Conservation (phyloP, 352 stramenopile genomes). For the Phytophthora meadii region DNA sequence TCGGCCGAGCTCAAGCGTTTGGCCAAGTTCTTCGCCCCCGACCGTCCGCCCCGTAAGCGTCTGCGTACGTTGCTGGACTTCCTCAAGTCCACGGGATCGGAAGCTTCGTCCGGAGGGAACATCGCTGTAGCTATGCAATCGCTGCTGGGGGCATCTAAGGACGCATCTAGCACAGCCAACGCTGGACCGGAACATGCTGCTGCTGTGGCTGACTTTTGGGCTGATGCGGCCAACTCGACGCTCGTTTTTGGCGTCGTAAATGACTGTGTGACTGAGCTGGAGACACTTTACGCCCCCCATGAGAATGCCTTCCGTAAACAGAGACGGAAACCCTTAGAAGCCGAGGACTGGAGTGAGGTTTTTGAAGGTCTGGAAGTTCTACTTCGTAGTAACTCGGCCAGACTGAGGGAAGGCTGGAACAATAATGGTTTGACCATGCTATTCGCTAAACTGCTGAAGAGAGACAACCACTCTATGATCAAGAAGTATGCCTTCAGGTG, state of each 20-base stretch:
- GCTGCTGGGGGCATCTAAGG: slow-evolving; percentile 63
- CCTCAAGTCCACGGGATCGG: slow-evolving; percentile 62
- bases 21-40: slow-evolving; percentile 86
- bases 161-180: slow-evolving; percentile 32
- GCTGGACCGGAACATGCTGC: slow-evolving; percentile 48
- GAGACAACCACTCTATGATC: slow-evolving; percentile 89
- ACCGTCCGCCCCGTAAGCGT: slow-evolving; percentile 84
- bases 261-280: slow-evolving; percentile 85
- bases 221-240: slow-evolving; percentile 65
- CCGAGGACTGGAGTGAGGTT: slow-evolving; percentile 90
- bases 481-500: slow-evolving; percentile 92
- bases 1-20: slow-evolving; percentile 77
- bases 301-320: slow-evolving; percentile 84
- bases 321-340: slow-evolving; percentile 82
- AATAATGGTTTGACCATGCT: slow-evolving; percentile 82
- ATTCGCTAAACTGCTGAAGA: slow-evolving; percentile 85
- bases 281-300: slow-evolving; percentile 84
- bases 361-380: slow-evolving; percentile 89
- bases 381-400: slow-evolving; percentile 70
- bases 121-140: slow-evolving; percentile 78
- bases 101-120: slow-evolving; percentile 49
- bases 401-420: slow-evolving; percentile 85
- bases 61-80: slow-evolving; percentile 87
- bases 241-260: slow-evolving; percentile 83
- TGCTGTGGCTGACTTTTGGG: slow-evolving; percentile 79